These are phyloP conservation scores for Alternaria postmessia DNA, from an alignment of 2,329 filamentous ascomycete genomes.

Conservation along the genomic window DNA sequence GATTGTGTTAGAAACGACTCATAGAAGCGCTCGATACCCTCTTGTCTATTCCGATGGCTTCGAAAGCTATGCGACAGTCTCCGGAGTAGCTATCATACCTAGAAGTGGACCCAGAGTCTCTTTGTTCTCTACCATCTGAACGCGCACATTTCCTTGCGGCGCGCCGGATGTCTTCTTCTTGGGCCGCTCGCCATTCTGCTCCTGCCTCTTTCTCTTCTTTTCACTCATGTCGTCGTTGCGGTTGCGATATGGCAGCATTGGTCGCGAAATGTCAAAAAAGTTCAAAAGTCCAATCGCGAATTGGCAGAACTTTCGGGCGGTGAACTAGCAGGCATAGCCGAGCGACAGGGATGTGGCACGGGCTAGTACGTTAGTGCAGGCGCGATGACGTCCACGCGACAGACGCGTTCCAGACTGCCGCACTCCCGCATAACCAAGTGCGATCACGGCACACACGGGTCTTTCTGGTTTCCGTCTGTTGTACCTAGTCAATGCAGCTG, in stretches of 20 bases:
- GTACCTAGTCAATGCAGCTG: constrained; percentile 2
- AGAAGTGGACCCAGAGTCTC: constrained; percentile 60
- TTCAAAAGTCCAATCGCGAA: constrained; percentile 43
- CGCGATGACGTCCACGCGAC: constrained; percentile 27
- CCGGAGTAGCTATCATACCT: constrained; percentile 46
- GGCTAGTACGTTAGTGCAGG: neutral
- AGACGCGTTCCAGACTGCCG: constrained; percentile 15
- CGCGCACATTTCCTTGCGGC: constrained; percentile 51
- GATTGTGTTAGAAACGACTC: neutral
- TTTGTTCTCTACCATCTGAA: constrained; percentile 58
- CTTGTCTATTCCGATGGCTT: neutral
- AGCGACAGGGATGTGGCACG: constrained; percentile 2
- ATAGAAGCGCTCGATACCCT: accelerated
- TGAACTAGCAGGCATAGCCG: constrained; percentile 16
- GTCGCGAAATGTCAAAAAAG: constrained; percentile 33
- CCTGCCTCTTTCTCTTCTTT: constrained; percentile 51
- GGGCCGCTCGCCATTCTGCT: constrained; percentile 38
- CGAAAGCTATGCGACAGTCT: constrained; percentile 2
- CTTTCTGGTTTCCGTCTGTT: neutral
- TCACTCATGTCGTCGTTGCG: constrained; percentile 40
- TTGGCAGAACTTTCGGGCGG: constrained; percentile 28
- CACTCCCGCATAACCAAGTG: constrained; percentile 6
- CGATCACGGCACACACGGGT: constrained; percentile 3
- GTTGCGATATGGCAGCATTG: constrained; percentile 15
- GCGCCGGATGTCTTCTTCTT: constrained; percentile 57